These are phyloP conservation scores for Fusarium sp. DNA, from an alignment of 2,329 filamentous ascomycete genomes.

Conservation along the genomic window DNA sequence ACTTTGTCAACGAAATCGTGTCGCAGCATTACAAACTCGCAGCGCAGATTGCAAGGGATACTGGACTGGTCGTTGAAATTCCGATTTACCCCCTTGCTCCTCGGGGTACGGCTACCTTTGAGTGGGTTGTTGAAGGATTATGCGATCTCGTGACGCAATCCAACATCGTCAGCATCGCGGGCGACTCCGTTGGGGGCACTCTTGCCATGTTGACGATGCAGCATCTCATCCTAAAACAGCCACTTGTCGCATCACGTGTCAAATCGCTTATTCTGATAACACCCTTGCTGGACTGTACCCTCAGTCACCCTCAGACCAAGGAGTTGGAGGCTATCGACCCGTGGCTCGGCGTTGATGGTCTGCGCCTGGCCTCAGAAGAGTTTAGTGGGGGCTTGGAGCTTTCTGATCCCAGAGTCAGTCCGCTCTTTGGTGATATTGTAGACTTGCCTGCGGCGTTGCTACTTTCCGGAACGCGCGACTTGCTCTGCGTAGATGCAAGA, in stretches of 20 bases:
- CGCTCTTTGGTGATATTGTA: not conserved
- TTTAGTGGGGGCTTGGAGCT: accelerated
- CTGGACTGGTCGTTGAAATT: accelerated
- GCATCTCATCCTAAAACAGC: accelerated
- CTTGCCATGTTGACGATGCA: not conserved
- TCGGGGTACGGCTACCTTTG: accelerated
- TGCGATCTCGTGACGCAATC: too few relatives aligned
- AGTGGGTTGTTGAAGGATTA: accelerated
- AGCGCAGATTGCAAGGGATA: accelerated
- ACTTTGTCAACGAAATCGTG: not conserved
- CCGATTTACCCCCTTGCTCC: accelerated
- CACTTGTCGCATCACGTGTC: not conserved
- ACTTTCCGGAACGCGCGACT: not conserved
- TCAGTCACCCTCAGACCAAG: accelerated
- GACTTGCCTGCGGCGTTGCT: not conserved
- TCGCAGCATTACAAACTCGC: not conserved
- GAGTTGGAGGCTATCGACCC: too few relatives aligned
- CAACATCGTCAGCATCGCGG: too few relatives aligned
- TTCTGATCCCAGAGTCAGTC: not conserved
- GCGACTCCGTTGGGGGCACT: accelerated
- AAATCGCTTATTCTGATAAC: not conserved
- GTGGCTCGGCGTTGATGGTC: too few relatives aligned
- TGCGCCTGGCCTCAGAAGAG: too few relatives aligned
- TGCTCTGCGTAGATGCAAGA: not conserved
- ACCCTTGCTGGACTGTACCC: accelerated